Evolutionary conservation across 2,329 filamentous ascomycete genomes (phyloP), one percentile per base, ranked within the genome.

Genomic region (Cercospora beticola): DNA sequence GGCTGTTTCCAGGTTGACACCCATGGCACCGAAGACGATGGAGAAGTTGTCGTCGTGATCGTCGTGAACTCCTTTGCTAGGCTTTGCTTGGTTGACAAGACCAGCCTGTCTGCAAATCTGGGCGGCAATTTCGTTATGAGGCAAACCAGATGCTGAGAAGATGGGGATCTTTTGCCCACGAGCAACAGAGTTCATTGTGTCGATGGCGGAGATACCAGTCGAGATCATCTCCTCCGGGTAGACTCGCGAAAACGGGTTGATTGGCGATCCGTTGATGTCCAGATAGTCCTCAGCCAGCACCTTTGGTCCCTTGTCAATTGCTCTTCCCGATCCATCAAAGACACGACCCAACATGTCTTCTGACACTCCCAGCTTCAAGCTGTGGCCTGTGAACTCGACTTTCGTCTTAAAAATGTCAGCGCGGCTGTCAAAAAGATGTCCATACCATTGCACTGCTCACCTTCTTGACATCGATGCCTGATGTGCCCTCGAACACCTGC

Each of bases 181-280:
- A 73, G 96, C 95, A 81, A 98, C 97, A 62, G 85, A 86, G 81
- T 86, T 87, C 94, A 98, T 98, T 70, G 94, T 97, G 80, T 98
- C 94, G 78, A 99, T 98, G 79, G 95, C 94, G 71, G 94, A 98
- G 82, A 99, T 99, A 89, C 95, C 95, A 59, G 95, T 99, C 40
- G 94, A 95, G 78, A 99, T 98, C 94, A 99, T 99, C 84, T 99
- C 96, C 85, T 99, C 95, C 78, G 95, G 95, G 80, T 99, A 99
- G 75, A 97, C 94, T 86, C 95, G 89, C 70, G 94, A 94, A 85
- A 95, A 98, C 70, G 95, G 95, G 85, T 99, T 99, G 84, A 99
- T 99, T 69, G 95, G 94, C 90, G 95, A 76, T 79, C 95, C 95
- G 86, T 99, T 99, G 85, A 99, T 99, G 81, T 99, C 96, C 76